Percentiles rank a stretch among this genome's conserved stretches.
phyloP scores from a whole-genome alignment of 2,329 filamentous ascomycete genomes.

The Aspergillus pseudoterreus region DNA sequence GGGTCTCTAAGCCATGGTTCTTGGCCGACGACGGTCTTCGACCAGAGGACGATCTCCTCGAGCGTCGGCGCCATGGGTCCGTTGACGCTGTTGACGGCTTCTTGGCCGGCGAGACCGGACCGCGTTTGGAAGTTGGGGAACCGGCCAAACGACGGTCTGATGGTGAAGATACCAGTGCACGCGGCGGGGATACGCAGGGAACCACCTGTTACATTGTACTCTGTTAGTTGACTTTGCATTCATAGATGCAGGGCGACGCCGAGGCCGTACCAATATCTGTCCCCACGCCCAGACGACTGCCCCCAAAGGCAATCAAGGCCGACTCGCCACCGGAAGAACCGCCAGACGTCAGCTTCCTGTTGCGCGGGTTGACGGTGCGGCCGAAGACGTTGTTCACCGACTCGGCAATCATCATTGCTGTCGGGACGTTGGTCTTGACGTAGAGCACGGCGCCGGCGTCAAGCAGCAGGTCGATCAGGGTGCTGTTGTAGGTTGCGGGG shows the following conservation, averaged over 20 bases:
- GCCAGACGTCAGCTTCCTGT: conserved; percentile 31
- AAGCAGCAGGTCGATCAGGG: conserved; percentile 36
- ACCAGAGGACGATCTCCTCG: conserved; percentile 54
- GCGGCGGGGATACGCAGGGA: conserved; percentile 39
- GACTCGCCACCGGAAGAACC: conserved; percentile 36
- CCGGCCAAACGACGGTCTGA: conserved; percentile 40
- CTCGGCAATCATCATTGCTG: conserved; percentile 44
- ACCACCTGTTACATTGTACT: conserved; percentile 19
- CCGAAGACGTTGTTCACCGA: conserved; percentile 43
- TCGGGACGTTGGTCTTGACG: conserved; percentile 39
- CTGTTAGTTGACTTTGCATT: not conserved
- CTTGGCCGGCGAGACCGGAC: conserved; percentile 62
- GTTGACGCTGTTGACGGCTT: conserved; percentile 61
- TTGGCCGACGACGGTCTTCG: conserved; percentile 46
- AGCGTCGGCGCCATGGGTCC: conserved; percentile 59
- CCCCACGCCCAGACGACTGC: conserved; percentile 30
- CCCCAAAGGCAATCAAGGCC: conserved; percentile 31
- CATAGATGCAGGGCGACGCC: not conserved
- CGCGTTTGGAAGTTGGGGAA: conserved; percentile 36
- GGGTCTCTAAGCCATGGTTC: conserved; percentile 57
- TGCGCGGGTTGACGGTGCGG: conserved; percentile 35
- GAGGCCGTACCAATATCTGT: conserved; percentile 37
- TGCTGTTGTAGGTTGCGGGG: conserved; percentile 18
- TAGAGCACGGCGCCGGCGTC: conserved; percentile 42
- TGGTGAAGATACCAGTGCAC: conserved; percentile 36